Evolutionary conservation across 2,329 filamentous ascomycete species (phyloP), one percentile per base, ranked within the genome.

Genomic region (Colletotrichum liaoningense): DNA sequence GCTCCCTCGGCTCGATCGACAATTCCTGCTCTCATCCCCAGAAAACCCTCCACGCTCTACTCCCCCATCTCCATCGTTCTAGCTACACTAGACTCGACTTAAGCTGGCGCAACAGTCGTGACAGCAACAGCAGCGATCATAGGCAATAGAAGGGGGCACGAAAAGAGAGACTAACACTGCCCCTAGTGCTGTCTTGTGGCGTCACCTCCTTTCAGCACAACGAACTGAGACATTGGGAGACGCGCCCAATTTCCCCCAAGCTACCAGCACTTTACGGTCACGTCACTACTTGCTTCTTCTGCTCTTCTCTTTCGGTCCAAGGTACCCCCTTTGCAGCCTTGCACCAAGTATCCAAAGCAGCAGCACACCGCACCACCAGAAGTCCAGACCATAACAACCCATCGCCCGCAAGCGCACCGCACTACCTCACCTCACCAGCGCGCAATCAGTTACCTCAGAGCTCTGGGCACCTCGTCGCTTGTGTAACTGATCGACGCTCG

Each of bases 141-240:
- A 5, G 19, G 35, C 38, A 63, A 24, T 12, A 8, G 11, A 56
- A 11, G 58, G 42, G 46, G 16, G 49, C 28, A 16, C 26, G 52
- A 60, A 73, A 62, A 62, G 59, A 69, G 19, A 42, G 59, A n/a
- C 66, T 60, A 69, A 70, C 62, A 19, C 60, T 57, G 3, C 59
- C 54, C 55, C 71, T 73, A 73, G 67, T 52, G 60, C 35, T 28
- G 12, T 49, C 60, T 38, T 46, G 71, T 73, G 71, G 71, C 71
- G 71, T 73, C 71, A 66, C 71, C 56, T 52, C 56, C 67, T 73
- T 73, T 66, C 67, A 71, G 55, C 67, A 42, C 67, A 35, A 52
- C 60, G 60, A 65, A 56, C 71, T 60, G 71, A 73, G 67, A 71
- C 71, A 73, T 65, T 73, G 67, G 67, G 60, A 71, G 67, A 73